phyloP scores from a whole-genome alignment of 345 rosid genomes.

The Eucalyptus rudis region DNA sequence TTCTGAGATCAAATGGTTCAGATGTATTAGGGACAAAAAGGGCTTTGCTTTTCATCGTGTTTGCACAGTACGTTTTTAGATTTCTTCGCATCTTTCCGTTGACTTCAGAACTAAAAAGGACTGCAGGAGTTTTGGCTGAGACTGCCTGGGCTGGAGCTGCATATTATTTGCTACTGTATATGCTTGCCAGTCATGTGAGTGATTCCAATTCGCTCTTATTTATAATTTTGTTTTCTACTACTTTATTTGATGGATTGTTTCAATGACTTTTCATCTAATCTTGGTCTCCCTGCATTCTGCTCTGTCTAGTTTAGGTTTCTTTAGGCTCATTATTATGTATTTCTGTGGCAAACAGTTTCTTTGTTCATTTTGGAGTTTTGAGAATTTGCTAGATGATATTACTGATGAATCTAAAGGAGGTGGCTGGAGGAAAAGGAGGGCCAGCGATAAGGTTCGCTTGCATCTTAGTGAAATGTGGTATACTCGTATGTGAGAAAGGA shows the following conservation, averaged over 20 bases:
- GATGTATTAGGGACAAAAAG: conserved; percentile 66
- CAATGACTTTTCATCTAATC: background rate
- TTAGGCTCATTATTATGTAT: background rate
- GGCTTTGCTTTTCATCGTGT: conserved; percentile 52
- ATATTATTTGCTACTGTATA: conserved; percentile 77
- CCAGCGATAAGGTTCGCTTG: background rate
- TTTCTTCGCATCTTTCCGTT: conserved; percentile 59
- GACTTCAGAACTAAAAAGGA: conserved; percentile 83
- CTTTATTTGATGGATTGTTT: background rate
- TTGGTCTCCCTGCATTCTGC: background rate
- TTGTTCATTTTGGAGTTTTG: background rate
- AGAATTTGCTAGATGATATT: background rate
- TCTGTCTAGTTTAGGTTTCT: background rate
- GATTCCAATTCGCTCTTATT: background rate
- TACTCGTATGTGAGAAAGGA: background rate
- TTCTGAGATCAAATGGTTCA: conserved; percentile 54
- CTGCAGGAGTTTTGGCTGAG: conserved; percentile 93
- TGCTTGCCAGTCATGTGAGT: conserved; percentile 99
- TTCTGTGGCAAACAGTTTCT: background rate
- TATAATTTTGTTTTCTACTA: background rate
- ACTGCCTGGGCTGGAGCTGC: conserved; percentile 99
- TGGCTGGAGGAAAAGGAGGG: background rate
- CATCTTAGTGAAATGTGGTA: background rate
- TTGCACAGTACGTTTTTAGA: conserved; percentile 71
- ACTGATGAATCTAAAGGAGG: background rate